Conservation (phyloP, 192 early-diverging fungal genomes). For the Geranomyces variabilis region DNA sequence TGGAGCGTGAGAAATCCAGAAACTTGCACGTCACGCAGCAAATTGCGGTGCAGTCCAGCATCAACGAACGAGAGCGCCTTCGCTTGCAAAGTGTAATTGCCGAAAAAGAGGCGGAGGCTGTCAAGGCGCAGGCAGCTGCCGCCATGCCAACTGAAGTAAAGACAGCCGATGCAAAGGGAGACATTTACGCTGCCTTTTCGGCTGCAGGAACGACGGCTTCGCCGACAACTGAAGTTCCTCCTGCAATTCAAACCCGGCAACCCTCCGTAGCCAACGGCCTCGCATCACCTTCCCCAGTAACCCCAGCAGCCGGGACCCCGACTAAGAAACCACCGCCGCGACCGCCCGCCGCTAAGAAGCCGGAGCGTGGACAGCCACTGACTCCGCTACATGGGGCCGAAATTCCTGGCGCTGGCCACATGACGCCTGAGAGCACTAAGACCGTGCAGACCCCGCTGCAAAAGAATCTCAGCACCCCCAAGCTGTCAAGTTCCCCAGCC, state of each 20-base stretch:
- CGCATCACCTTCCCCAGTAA: neutral
- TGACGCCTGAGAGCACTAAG: neutral
- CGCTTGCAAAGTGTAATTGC: neutral
- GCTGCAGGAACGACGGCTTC: neutral
- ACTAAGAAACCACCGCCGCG: conserved; percentile 27
- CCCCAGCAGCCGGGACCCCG: neutral
- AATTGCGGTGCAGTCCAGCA: conserved; percentile 24
- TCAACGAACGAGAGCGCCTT: conserved; percentile 16
- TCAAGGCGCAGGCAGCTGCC: neutral
- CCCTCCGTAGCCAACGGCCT: neutral
- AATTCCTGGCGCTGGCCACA: neutral
- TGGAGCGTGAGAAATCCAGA: conserved; percentile 35
- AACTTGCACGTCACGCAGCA: conserved; percentile 10
- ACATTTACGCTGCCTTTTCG: no score
- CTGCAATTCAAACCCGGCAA: no score
- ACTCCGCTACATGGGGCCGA: neutral
- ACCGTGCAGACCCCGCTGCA: no score
- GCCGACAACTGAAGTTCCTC: neutral
- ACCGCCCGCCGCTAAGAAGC: conserved; percentile 29
- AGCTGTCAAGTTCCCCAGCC: neutral
- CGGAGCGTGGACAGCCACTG: conserved; percentile 8
- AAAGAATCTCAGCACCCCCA: neutral
- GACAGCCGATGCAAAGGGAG: no score
- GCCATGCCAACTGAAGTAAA: neutral
- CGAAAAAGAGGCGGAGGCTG: neutral